A percentile compares a stretch with the other conserved stretches of the same genome.
Evolutionary conservation across 306 rosid genomes (phyloP).

Genomic region (Acacia melanoxylon): DNA sequence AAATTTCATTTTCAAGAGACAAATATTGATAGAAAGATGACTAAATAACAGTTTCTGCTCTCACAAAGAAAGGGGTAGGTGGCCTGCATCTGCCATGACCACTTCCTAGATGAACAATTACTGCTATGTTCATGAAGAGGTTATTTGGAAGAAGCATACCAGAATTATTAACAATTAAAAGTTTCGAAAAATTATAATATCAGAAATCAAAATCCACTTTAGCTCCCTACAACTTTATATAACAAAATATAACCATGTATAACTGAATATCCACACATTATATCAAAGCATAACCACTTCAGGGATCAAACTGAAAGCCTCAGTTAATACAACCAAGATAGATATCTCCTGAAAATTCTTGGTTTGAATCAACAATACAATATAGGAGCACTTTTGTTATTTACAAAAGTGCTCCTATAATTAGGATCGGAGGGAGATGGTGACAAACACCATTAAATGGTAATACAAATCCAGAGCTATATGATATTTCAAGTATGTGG

Average conservation of each 20-base stretch:
- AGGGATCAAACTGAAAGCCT: slow-evolving; percentile 17
- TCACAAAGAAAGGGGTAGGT: too few species aligned
- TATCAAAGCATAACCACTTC: background rate
- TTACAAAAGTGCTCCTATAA: too few species aligned
- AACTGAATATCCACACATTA: background rate
- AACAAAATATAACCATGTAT: background rate
- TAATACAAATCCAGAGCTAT: slow-evolving; percentile 13
- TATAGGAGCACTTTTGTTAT: too few species aligned
- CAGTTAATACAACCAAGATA: slow-evolving; percentile 28
- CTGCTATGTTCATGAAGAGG: slow-evolving; percentile 15
- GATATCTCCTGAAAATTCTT: slow-evolving; percentile 9
- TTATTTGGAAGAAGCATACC: slow-evolving; percentile 6
- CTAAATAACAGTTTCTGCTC: background rate
- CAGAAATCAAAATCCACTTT: slow-evolving; percentile 7
- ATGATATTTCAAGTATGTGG: slow-evolving; percentile 14
- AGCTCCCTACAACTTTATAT: background rate
- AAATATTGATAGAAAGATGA: background rate
- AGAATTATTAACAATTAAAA: background rate
- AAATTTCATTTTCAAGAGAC: background rate
- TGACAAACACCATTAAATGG: background rate
- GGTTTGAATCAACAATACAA: background rate
- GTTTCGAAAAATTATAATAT: slow-evolving; percentile 8
- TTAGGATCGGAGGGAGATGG: too few species aligned
- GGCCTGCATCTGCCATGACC: background rate
- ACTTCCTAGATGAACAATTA: slow-evolving; percentile 6